Evolutionary conservation across 805 yeast species (phyloP), one percentile per base, ranked within the genome.

Genomic region (Yarrowia hollandica): DNA sequence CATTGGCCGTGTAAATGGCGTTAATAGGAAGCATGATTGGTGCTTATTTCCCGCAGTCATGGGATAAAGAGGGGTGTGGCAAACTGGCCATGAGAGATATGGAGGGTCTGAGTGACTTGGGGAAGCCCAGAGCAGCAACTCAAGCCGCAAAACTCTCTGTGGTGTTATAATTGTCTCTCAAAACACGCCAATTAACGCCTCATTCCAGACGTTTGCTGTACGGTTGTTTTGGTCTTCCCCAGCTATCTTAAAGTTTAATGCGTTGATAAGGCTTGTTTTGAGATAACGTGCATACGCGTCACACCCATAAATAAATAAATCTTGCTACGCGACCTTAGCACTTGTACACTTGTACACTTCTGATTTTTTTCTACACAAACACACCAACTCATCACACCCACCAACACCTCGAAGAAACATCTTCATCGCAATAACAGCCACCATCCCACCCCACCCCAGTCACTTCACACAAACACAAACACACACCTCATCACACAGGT

Each of bases 201-300:
- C 30, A 26, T 26, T 26, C 30, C 30, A 12, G 12, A 26, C 28
- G 15, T 38, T n/a, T 22, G 44, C 44, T 12, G 30, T 10, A 14
- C n/a, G 14, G 15, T 39, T 41, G 48, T 41, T 44, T 44, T 44
- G 34, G 35, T 44, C 21, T 39, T 42, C 52, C 52, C 52, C 52
- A 44, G 52, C 52, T 44, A 44, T 44, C 52, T 44, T 28, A 28
- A 30, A 44, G 35, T 28, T 44, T 12, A 28, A 26, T 26, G 52
- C 52, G 52, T 30, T 44, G 52, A 44, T 44, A 44, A 44, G 52
- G 52, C 52, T 44, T 44, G 52, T 44, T 44, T 9, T 44, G 35
- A 44, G 52, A 44, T 44, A 44, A 44, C 52, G 35, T 44, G 52
- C 52, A 44, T 44, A 44, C 52, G 52, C 52, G 52, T 44, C 52